These are phyloP conservation scores for Monosporascus sp. DNA, from an alignment of 2,329 filamentous ascomycete species.

Conservation along the genomic window DNA sequence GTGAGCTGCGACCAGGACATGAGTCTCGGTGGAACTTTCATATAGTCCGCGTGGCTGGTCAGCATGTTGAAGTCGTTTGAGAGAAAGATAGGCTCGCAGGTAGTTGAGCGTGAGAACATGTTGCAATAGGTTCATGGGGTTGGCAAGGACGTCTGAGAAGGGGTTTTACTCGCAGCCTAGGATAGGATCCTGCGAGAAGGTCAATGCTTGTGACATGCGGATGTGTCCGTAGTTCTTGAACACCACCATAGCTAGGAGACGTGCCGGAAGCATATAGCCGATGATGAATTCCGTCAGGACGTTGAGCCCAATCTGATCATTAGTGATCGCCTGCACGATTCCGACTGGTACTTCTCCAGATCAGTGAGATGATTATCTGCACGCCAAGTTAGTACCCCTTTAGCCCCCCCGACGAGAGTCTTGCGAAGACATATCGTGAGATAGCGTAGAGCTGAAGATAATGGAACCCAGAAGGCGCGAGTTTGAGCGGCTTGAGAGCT, in stretches of 20 bases:
- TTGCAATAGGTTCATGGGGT: neutral
- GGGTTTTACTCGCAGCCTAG: slow-evolving; percentile 40
- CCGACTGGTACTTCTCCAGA: slow-evolving; percentile 59
- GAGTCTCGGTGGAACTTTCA: slow-evolving; percentile 38
- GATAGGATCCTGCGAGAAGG: slow-evolving; percentile 62
- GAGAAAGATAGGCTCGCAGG: neutral
- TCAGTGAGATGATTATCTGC: slow-evolving; percentile 45
- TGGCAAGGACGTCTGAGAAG: neutral
- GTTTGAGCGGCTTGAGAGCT: neutral
- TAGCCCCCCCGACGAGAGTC: too few relatives aligned
- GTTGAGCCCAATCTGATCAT: slow-evolving; percentile 57
- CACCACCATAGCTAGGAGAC: slow-evolving; percentile 69
- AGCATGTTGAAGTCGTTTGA: too few relatives aligned
- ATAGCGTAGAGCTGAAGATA: too few relatives aligned
- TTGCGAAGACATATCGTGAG: too few relatives aligned
- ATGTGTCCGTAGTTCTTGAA: slow-evolving; percentile 72
- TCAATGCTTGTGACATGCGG: slow-evolving; percentile 60
- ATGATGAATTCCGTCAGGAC: slow-evolving; percentile 69
- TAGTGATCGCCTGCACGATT: slow-evolving; percentile 56
- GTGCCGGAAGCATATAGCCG: slow-evolving; percentile 67
- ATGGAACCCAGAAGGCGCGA: neutral
- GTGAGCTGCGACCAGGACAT: slow-evolving; percentile 45
- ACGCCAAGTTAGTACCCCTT: neutral
- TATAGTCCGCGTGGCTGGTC: slow-evolving; percentile 40
- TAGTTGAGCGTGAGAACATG: neutral